Conservation (phyloP, 805 yeast species). For the Nakazawaea ambrosiae region DNA sequence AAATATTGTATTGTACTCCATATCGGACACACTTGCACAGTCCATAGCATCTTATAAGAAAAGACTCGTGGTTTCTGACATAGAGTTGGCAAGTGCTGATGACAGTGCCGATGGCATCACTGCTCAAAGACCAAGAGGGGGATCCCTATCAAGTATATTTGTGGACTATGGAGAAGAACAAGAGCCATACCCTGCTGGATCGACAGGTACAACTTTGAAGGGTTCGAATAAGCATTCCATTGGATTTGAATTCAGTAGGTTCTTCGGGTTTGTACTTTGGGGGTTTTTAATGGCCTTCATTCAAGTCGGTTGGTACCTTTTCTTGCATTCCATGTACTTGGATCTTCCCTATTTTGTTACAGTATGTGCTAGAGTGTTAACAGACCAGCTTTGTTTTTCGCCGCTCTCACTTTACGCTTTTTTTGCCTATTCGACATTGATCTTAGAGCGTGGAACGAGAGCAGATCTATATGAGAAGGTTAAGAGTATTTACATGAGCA, state of each 20-base stretch:
- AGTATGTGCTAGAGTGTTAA: slow-evolving; percentile 76
- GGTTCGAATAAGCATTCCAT: background rate
- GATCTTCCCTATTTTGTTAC: slow-evolving; percentile 80
- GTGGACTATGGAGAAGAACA: slow-evolving; percentile 26
- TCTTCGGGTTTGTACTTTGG: slow-evolving; percentile 80
- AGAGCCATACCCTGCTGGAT: too few relatives aligned
- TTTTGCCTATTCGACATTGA: slow-evolving; percentile 76
- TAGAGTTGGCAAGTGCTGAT: background rate
- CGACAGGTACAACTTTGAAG: too few relatives aligned
- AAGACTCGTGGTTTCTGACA: background rate
- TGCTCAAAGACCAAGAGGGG: background rate
- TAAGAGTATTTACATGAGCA: slow-evolving; percentile 56
- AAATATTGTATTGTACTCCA: slow-evolving; percentile 74
- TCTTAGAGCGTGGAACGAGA: slow-evolving; percentile 68
- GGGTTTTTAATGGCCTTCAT: slow-evolving; percentile 77
- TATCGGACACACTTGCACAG: slow-evolving; percentile 91
- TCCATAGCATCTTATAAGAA: slow-evolving; percentile 34
- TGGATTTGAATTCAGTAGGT: slow-evolving; percentile 57
- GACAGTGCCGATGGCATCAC: background rate
- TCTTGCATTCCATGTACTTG: slow-evolving; percentile 69
- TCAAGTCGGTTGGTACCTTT: slow-evolving; percentile 85
- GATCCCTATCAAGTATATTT: slow-evolving; percentile 17
- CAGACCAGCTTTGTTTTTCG: slow-evolving; percentile 86
- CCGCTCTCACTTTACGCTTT: slow-evolving; percentile 79
- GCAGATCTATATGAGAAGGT: slow-evolving; percentile 60